Evolutionary conservation across 2,329 filamentous ascomycete genomes (phyloP).

Genomic region (Amauroascus verrucosus): DNA sequence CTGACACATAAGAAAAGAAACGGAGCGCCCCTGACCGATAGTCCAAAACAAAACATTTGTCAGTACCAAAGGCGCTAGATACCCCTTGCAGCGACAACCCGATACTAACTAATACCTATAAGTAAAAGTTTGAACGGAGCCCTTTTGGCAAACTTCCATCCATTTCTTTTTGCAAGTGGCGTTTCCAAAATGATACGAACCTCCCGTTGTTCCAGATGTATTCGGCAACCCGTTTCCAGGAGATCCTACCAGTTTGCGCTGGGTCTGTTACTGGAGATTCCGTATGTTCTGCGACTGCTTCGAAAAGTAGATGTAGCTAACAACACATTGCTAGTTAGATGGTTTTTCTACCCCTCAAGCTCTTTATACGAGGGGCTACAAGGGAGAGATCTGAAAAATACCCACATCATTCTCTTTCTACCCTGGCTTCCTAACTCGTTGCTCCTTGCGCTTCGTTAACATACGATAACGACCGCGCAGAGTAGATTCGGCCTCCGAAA

Average conservation of each 20-base stretch:
- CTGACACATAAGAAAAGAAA: too few species aligned
- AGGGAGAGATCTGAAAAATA: constrained; percentile 4
- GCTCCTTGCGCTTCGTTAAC: constrained; percentile 37
- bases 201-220: constrained; percentile 45
- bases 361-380: neutral
- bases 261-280: constrained; percentile 14
- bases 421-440: constrained; percentile 37
- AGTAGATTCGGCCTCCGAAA: constrained; percentile 41
- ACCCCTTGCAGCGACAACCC: too few species aligned
- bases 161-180: constrained; percentile 55
- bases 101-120: neutral
- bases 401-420: constrained; percentile 38
- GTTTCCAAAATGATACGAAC: constrained; percentile 50
- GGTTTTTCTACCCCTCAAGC: neutral
- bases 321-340: neutral
- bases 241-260: constrained; percentile 36
- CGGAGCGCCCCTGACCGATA: too few species aligned
- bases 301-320: constrained; percentile 33
- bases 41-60: too few species aligned
- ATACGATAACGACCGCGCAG: constrained; percentile 39
- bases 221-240: constrained; percentile 50
- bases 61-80: too few species aligned
- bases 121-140: constrained; percentile 4
- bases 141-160: constrained; percentile 35
- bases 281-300: constrained; percentile 28